Base-by-base conservation (phyloP, 2,329 filamentous ascomycete species). In the Aspergillus novofumigatus region DNA sequence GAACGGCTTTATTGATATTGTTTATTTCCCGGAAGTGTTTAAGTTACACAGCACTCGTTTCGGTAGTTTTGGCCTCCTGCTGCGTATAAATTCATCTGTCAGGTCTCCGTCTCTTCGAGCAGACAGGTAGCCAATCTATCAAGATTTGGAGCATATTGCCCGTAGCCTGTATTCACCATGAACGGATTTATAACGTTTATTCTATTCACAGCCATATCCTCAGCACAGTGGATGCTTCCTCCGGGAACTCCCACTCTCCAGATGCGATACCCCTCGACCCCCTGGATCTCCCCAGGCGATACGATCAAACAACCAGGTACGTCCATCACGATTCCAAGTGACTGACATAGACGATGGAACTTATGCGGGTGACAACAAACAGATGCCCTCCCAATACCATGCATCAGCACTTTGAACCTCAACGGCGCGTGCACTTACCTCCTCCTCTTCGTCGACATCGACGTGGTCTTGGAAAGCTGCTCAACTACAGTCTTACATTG, bases 401-500 rank as follows among this genome's bases (percentile, higher is more conserved):
- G 61, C 23, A 66, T 69, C 11, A 61, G 64, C 44, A 56, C 52
- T 3, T 4, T 11, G 1, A 55, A 51, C 5, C 58, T 68, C 0
- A 4, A 52, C 17, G 57, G 50, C 29, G 38, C 56, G 3, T 10
- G 29, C 11, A 59, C 53, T 4, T 69, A 69, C 23, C 53, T 65
- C 1, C n/a, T 67, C 4, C 38, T 70, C n/a, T 61, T 67, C 32
- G 53, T 69, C 35, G 68, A 70, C 41, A 55, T 65, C 1, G 67
- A 70, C 48, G 68, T 62, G 2, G 21, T 67, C 23, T 47, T 65
- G 11, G 59, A 48, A 14, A 55, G 55, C 0, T 41, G n/a, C 6
- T 59, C 54, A 8, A 67, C 64, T 4, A 58, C 65, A 1, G 56
- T 68, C 20, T 45, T 70, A 1, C 69, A 70, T 49, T 70, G 68